Base-by-base conservation (phyloP, 2,329 filamentous ascomycete genomes). In the Botryotinia narcissicola region DNA sequence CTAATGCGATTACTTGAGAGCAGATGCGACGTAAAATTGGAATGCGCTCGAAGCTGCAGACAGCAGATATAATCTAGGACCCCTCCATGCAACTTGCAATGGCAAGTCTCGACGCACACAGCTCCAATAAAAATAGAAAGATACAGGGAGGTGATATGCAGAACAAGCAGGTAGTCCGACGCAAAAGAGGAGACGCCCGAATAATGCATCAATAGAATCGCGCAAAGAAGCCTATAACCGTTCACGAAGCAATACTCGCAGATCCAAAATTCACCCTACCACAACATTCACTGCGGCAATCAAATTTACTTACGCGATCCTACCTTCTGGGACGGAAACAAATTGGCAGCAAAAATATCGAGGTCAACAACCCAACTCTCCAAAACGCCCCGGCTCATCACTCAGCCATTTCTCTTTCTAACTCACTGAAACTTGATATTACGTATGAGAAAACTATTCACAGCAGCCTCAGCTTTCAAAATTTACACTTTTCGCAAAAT, bases 391-490 rank as follows among this genome's bases (percentile, higher is more conserved):
- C 32, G 18, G 8, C 1, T 14, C 32, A 16, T 14, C 10, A 18
- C 7, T 67, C 4, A 5, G 9, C 4, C 20, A 40, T 12, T 51
- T n/a, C 32, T 12, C 22, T n/a, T 48, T 10, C 32, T 3, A 40
- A 7, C 4, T 4, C 18, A 9, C 10, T 25, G 0, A 29, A 67
- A 67, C 25, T 67, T n/a, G 4, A 18, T 25, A 6, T 29, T n/a
- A 25, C 4, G 1, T 2, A 54, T 22, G 20, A 67, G 32, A 54
- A 22, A 3, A 29, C 8, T 1, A 51, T 67, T 4, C 16, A 20
- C 0, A 54, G 8, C 35, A 12, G 5, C 9, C 1, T 2, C 32
- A 29, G 48, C 1, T 16, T 67, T 12, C 8, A 3, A 1, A n/a
- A 67, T 6, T 6, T 51, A 14, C 16, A n/a, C 29, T 37, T 37